Conservation (phyloP, 2,329 filamentous ascomycete species). For the Diaporthe caulivora region DNA sequence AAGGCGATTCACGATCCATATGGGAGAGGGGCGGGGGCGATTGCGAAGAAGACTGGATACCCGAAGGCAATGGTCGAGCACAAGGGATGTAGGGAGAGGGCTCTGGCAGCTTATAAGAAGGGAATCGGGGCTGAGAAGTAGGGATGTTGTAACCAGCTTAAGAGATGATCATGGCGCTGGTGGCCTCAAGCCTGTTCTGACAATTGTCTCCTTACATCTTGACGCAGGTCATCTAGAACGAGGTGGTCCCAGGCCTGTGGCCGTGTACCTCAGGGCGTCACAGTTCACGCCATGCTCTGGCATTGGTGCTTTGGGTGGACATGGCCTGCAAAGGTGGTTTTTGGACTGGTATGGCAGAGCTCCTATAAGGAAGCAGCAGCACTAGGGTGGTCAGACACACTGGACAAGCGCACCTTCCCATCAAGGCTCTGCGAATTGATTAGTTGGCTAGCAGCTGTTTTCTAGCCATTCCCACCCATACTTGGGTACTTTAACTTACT, state of each 20-base stretch:
- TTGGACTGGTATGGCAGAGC: too few relatives aligned
- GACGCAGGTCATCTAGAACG: not conserved
- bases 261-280: not conserved
- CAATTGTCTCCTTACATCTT: not conserved
- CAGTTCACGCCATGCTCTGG: not conserved
- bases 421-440: not conserved
- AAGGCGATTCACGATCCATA: constrained; percentile 88
- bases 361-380: not conserved
- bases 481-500: not conserved
- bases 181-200: not conserved
- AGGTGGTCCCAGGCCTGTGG: too few relatives aligned
- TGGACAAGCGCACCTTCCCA: not conserved
- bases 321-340: not conserved
- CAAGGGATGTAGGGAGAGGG: constrained; percentile 72
- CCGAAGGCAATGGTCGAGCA: constrained; percentile 82
- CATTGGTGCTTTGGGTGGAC: too few relatives aligned
- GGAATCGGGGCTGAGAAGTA: constrained; percentile 43
- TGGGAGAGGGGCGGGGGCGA: constrained; percentile 68
- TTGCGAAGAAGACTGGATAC: constrained; percentile 77
- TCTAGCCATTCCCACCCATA: not conserved
- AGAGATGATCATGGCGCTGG: not conserved
- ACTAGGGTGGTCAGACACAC: not conserved
- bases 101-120: constrained; percentile 47
- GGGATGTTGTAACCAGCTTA: not conserved
- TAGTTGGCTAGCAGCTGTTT: too few relatives aligned